Evolutionary conservation across 495 filamentous ascomycete species (phyloP).

Genomic region (Poronia punctata): DNA sequence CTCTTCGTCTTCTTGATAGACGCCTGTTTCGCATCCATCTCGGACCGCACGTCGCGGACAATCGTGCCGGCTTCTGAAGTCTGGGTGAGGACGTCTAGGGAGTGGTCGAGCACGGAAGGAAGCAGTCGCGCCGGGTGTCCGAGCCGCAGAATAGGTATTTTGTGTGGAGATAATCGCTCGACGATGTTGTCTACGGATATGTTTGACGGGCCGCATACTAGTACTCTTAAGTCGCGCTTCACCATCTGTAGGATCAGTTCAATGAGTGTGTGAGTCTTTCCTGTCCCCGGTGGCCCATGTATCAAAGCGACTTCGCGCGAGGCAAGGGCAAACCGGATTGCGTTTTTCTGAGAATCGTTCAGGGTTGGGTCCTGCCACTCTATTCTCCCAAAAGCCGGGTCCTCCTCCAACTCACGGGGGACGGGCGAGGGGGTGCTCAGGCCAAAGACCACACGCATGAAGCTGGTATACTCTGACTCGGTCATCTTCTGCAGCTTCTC

Average conservation of each 20-base stretch:
- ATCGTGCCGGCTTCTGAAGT: slow-evolving; percentile 85
- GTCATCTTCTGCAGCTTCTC: slow-evolving; percentile 64
- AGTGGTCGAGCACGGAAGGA: slow-evolving; percentile 81
- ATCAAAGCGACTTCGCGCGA: slow-evolving; percentile 84
- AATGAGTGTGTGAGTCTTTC: slow-evolving; percentile 95
- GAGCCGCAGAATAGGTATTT: slow-evolving; percentile 79
- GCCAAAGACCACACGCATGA: slow-evolving; percentile 82
- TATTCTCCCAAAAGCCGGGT: slow-evolving; percentile 35
- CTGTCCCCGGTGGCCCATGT: slow-evolving; percentile 93
- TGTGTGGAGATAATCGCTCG: slow-evolving; percentile 78
- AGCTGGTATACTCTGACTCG: slow-evolving; percentile 60
- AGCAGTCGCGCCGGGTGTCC: slow-evolving; percentile 90
- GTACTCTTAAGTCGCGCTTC: slow-evolving; percentile 58
- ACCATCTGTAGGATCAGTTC: slow-evolving; percentile 88
- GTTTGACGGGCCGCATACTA: slow-evolving; percentile 94
- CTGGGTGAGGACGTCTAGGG: slow-evolving; percentile 85
- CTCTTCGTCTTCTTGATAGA: slow-evolving; percentile 79
- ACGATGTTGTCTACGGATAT: slow-evolving; percentile 98
- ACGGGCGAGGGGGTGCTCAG: slow-evolving; percentile 54
- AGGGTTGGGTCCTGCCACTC: slow-evolving; percentile 73
- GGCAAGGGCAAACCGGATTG: slow-evolving; percentile 79
- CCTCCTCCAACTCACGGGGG: slow-evolving; percentile 30
- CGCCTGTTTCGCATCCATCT: slow-evolving; percentile 89
- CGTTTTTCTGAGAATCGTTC: slow-evolving; percentile 87
- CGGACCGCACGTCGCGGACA: slow-evolving; percentile 82